Conservation (phyloP, 306 rosid species). For the Prunus armeniaca region DNA sequence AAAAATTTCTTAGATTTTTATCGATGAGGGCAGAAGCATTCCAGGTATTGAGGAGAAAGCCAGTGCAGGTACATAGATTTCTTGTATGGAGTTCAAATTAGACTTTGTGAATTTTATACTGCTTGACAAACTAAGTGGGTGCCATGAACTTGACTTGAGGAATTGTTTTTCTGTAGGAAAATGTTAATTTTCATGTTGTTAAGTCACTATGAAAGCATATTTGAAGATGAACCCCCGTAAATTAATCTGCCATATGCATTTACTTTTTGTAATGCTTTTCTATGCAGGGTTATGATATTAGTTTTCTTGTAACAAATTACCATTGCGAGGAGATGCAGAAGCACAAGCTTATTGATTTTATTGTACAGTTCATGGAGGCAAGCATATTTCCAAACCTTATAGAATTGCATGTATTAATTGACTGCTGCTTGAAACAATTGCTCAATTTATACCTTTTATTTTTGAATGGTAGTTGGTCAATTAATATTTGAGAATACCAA, state of each 20-base stretch:
- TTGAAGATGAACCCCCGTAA: neutral
- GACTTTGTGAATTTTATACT: neutral
- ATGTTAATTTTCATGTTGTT: neutral
- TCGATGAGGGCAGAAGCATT: conserved; percentile 99
- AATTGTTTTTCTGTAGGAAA: neutral
- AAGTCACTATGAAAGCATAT: neutral
- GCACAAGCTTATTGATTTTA: conserved; percentile 93
- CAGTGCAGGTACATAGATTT: conserved; percentile 66
- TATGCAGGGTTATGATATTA: conserved; percentile 92
- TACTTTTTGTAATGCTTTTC: conserved; percentile 19
- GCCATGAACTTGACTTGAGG: neutral
- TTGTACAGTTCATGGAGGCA: conserved; percentile 98
- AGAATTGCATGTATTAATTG: conserved; percentile 16
- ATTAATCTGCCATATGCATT: neutral
- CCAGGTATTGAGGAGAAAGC: conserved; percentile 92
- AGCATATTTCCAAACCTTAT: conserved; percentile 37
- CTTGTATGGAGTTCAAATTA: neutral
- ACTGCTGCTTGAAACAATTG: neutral
- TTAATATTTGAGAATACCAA: neutral
- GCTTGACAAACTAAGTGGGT: neutral
- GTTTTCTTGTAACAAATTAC: conserved; percentile 94
- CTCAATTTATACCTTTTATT: neutral
- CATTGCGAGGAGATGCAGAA: conserved; percentile 98
- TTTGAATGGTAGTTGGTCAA: neutral
- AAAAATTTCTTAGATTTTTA: conserved; percentile 92